Base-by-base conservation (phyloP, 768 basidiomycete genomes). In the Tubosaeta sp. region DNA sequence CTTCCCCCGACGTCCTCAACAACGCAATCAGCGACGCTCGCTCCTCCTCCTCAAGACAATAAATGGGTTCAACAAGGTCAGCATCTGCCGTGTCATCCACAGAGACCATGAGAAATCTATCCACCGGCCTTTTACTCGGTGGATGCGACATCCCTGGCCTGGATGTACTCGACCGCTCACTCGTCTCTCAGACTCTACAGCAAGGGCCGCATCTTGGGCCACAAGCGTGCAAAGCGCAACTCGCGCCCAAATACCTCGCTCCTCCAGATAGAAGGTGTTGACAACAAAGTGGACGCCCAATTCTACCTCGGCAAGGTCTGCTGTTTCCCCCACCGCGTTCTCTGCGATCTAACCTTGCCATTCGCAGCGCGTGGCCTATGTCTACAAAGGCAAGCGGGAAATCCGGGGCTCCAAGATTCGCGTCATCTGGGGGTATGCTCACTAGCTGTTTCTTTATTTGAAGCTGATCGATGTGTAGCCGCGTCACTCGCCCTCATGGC, bases 201-300 rank as follows among this genome's bases (percentile, higher is more conserved):
- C 74, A 98, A 96, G 80, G 96, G 92, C 71, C 93, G 96, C 65
- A 85, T 99, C 69, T 80, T 97, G 65, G 93, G 94, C 59, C 91
- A 95, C 90, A 97, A 97, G 79, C 91, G 96, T 59, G 94, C 90
- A 55, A 98, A 98, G 79, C 87, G 93, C 69, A 97, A 98, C 82
- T 80, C 88, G 52, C 82, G 87, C 68, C 94, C 93, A 68, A 95
- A 95, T 80, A 96, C 94, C 55, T 91, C 92, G 48, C 86, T 99
- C 63, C 74, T 99, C 65, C 93, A 95, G 75, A 91, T 99, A 69
- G 96, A 99, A 78, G 95, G 95, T 67, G 94, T 97, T 51, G 82
- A 84, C 58, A 86, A 76, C 65, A 90, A 94, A 75, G 83, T 95
- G 76, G 94, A 95, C 67, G 91, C 94, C 35, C 87, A 92, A 70